These are phyloP conservation scores for Aspergillus niger DNA, from an alignment of 2,329 filamentous ascomycete species.

Conservation along the genomic window DNA sequence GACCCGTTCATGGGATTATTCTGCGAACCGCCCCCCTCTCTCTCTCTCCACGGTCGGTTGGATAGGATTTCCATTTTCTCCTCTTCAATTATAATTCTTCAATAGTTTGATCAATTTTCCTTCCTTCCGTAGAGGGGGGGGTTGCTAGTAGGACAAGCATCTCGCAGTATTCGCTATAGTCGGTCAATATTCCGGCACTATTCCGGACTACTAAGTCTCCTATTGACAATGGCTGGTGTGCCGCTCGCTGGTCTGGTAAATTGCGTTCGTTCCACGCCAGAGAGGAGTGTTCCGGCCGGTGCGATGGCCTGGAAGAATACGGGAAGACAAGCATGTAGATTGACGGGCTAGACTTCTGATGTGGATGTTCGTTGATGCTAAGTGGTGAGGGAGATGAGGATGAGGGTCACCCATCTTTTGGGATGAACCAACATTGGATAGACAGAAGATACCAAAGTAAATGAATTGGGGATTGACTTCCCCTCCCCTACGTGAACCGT, in stretches of 20 bases:
- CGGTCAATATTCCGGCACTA: neutral
- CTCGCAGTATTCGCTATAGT: neutral
- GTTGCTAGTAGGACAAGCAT: neutral
- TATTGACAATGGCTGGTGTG: neutral
- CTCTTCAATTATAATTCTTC: neutral
- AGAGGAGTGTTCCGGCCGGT: neutral
- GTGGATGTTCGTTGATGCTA: neutral
- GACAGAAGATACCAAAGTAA: neutral
- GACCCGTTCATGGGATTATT: too few relatives aligned
- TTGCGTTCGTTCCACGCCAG: neutral
- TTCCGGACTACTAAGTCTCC: neutral
- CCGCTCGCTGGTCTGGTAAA: neutral
- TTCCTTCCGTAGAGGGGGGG: neutral
- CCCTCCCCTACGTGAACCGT: conserved; percentile 8
- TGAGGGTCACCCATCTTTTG: neutral
- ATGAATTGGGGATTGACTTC: too few relatives aligned
- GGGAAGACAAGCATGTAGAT: neutral
- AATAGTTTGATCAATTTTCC: neutral
- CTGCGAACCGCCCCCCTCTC: too few relatives aligned
- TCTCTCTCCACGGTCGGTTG: neutral
- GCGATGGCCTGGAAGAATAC: neutral
- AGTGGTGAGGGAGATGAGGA: neutral
- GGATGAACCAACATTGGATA: neutral
- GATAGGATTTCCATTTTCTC: neutral
- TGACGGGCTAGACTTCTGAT: neutral